phyloP scores from a whole-genome alignment of 1,284 basidiomycete genomes.

The Leucoagaricus sp. region DNA sequence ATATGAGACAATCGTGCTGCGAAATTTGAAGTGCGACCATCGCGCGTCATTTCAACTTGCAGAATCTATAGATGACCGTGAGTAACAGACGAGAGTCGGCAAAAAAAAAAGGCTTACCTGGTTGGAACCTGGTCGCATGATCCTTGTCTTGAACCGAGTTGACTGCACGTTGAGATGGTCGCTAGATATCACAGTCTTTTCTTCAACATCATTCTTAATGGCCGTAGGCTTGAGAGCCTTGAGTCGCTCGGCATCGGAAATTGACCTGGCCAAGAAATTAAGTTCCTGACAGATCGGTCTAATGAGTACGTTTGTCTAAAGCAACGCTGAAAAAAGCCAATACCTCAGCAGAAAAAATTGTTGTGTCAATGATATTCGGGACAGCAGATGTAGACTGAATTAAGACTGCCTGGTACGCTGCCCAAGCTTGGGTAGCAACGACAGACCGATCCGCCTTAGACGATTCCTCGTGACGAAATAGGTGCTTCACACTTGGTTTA shows the following conservation, averaged over 20 bases:
- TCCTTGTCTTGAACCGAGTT: constrained; percentile 42
- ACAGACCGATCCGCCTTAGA: constrained; percentile 14
- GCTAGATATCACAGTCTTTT: constrained; percentile 24
- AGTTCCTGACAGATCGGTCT: constrained; percentile 39
- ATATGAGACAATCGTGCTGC: constrained; percentile 16
- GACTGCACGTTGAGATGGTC: constrained; percentile 35
- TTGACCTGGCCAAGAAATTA: constrained; percentile 36
- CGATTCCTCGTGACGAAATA: constrained; percentile 34
- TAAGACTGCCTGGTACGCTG: constrained; percentile 27
- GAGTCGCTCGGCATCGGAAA: constrained; percentile 40
- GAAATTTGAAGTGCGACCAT: constrained; percentile 16
- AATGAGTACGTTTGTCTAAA: neutral
- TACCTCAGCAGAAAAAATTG: constrained; percentile 4
- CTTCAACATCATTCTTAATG: constrained; percentile 45
- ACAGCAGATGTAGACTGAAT: neutral
- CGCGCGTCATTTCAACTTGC: constrained; percentile 21
- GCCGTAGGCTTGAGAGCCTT: constrained; percentile 37
- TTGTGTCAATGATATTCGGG: constrained; percentile 9
- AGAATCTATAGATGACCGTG: constrained; percentile 19
- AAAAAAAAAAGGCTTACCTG: constrained; percentile 32
- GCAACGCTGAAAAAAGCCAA: neutral
- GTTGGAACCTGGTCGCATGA: constrained; percentile 27
- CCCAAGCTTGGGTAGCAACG: constrained; percentile 48
- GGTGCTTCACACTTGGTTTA: constrained; percentile 28
- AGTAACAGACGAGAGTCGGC: neutral